Base-by-base conservation (phyloP, 2,329 filamentous ascomycete genomes). In the Talaromyces sp. region DNA sequence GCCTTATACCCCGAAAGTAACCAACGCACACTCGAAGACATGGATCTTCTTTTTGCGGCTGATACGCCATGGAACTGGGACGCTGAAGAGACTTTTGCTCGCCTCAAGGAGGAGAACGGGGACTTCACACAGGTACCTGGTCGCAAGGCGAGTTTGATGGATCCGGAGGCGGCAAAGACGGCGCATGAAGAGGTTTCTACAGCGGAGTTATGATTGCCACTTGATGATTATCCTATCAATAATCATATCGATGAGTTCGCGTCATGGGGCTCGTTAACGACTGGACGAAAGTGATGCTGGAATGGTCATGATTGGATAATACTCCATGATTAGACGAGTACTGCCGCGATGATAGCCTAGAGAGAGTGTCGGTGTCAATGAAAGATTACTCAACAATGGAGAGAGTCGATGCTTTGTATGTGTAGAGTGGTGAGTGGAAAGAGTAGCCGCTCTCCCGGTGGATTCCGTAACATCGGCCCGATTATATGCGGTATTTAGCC, bases 1-100 rank as follows among this genome's bases (percentile, higher is more conserved):
- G 88, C 88, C 0, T 72, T 93, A 0, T 92, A 91, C 65, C 90
- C 90, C 0, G 90, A 92, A 73, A 90, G 87, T 2, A 91, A 89
- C 72, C 88, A 91, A 73, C 84, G 90, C 0, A 92, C 89, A 0
- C 79, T 92, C 0, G 90, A 92, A 71, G 89, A 92, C 72, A 92
- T 92, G 81, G 87, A 93, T 67, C 77, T 92, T 0, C 77, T 92
- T 0, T 92, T 93, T 69, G 88, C 89, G 0, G 84, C 87, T 0
- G 81, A 88, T 19, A 88, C 83, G 0, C 85, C 86, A 3, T 92
- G 88, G 87, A 84, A 84, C 1, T 92, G 90, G 89, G 87, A 90
- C 61, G 89, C 88, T 0, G 88, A 91, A 76, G 82, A 80, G 71
- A 87, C 84, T 34, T 91, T 90, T 76, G 82, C 81, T 4, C 80